A percentile compares a stretch with the other conserved stretches of the same genome.
phyloP scores from a whole-genome alignment of 2,329 filamentous ascomycete genomes.

The Cercospora zeina region DNA sequence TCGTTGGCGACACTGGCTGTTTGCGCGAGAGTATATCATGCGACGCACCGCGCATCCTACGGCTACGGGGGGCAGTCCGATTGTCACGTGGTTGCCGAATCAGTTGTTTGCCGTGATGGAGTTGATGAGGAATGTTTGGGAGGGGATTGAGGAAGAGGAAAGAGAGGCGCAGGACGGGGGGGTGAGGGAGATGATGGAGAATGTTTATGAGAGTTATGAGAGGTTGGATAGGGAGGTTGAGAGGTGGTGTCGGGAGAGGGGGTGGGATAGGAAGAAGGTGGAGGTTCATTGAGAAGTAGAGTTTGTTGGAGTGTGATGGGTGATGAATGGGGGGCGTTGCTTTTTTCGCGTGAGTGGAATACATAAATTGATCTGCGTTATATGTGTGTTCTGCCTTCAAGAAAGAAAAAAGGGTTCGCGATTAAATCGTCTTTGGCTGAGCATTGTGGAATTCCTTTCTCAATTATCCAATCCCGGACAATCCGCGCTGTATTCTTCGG shows the following conservation, averaged over 20 bases:
- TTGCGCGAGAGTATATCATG: conserved; percentile 80
- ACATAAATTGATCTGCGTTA: neutral
- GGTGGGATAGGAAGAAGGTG: conserved; percentile 21
- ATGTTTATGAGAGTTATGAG: conserved; percentile 62
- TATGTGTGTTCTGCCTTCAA: neutral
- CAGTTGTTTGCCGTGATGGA: conserved; percentile 73
- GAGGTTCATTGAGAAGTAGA: conserved; percentile 18
- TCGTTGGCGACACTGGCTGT: conserved; percentile 82
- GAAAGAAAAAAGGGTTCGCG: too few relatives aligned
- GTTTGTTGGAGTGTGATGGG: neutral
- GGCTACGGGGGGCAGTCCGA: conserved; percentile 77
- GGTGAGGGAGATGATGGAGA: conserved; percentile 62
- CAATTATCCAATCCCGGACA: conserved; percentile 56
- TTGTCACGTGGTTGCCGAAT: conserved; percentile 82
- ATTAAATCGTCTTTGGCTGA: too few relatives aligned
- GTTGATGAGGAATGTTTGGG: conserved; percentile 65
- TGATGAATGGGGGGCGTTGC: neutral
- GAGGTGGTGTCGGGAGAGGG: conserved; percentile 60
- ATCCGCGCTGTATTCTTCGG: conserved; percentile 51
- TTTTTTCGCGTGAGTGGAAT: neutral
- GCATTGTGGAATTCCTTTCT: neutral
- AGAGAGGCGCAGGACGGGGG: conserved; percentile 23
- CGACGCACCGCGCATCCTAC: conserved; percentile 75
- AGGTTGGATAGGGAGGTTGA: conserved; percentile 71
- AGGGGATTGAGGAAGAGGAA: conserved; percentile 35